Evolutionary conservation across 2,329 filamentous ascomycete species (phyloP), one percentile per base, ranked within the genome.

Genomic region (Daldinia sp.): DNA sequence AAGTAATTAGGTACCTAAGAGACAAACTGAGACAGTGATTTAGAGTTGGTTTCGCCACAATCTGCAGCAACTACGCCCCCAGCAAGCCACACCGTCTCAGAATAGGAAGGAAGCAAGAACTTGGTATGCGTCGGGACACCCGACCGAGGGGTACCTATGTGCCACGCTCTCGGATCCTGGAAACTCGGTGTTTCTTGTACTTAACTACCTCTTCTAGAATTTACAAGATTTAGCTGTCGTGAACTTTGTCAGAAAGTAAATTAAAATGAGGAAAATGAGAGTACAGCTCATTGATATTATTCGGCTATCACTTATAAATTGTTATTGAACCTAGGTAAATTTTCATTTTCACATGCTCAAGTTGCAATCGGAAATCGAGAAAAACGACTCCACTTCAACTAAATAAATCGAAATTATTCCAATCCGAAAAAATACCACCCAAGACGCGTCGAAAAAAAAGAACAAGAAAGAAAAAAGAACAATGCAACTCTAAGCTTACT

Each of bases 51-150:
- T 55, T 32, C 41, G 53, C 53, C 53, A 57, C 53, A 30, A 39
- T 35, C 21, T 57, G 41, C 41, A 55, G 32, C 8, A 19, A 23
- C 9, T 21, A 19, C 27, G 43, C 23, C 45, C n/a, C 37, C 19
- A 23, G 17, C 52, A 57, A 57, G 53, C 53, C 53, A 57, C 53
- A 57, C 1, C 4, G 23, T 47, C 37, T 21, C 32, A 35, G 21
- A 48, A 49, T 35, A 49, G 53, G 43, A 49, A 39, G 29, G 39
- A 34, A 27, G 5, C 23, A 11, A n/a, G 32, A 39, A 23, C 30
- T 8, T 6, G 17, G 30, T 13, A 7, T 23, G 48, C n/a, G 7
- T 35, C 48, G 48, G 47, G 13, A 48, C 30, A 10, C 19, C 48
- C 30, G 30, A 32, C 48, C 48, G 11, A 23, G n/a, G 48, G 32